These are phyloP conservation scores for Lipomyces mesembrius DNA, from an alignment of 805 yeast species.

Conservation along the genomic window DNA sequence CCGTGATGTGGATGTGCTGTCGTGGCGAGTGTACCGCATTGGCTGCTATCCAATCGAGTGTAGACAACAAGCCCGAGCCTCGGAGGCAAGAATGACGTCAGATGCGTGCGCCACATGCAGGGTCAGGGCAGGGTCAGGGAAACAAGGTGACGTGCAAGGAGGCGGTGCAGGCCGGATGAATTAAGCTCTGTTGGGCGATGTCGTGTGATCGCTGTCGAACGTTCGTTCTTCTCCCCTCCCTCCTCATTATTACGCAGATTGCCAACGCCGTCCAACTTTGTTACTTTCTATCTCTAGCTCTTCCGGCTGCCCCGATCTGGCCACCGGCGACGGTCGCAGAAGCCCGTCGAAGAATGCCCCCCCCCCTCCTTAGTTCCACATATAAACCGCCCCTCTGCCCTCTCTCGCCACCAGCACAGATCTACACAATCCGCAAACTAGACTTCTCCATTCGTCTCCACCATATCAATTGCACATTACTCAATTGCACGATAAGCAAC, in stretches of 20 bases:
- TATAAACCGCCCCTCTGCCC: no score
- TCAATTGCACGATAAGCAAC: neutral
- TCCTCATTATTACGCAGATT: no score
- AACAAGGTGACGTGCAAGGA: neutral
- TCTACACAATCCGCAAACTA: neutral
- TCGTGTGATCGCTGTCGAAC: conserved; percentile 4
- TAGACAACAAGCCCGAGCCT: no score
- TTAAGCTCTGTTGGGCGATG: neutral
- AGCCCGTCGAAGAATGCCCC: neutral
- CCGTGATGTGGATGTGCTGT: no score
- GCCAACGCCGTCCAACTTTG: no score
- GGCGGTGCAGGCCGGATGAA: neutral
- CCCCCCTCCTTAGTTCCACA: no score
- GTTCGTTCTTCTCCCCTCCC: no score
- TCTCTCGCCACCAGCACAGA: neutral
- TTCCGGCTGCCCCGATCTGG: no score
- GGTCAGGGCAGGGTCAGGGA: neutral
- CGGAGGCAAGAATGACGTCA: neutral
- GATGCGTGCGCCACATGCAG: neutral
- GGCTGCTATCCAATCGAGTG: no score
- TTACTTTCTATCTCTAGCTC: no score
- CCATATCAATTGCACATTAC: neutral
- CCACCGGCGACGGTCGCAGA: neutral
- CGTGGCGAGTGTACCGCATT: no score
- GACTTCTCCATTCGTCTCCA: neutral